Conservation (phyloP, 129 eudicot species). For the Smallanthus sonchifolius region DNA sequence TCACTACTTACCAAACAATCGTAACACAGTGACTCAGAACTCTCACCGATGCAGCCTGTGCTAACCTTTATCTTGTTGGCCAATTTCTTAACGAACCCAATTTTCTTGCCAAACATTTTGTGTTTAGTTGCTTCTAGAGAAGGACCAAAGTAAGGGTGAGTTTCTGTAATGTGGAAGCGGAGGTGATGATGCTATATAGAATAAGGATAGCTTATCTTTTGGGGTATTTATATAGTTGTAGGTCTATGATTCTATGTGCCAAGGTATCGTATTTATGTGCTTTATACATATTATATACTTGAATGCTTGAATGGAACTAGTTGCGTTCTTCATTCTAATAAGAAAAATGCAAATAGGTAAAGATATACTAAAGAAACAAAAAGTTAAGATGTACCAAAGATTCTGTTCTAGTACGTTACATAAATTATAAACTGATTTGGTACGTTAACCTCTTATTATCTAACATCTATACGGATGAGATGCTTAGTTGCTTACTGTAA, state of each 20-base stretch:
- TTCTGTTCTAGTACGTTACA: constrained; percentile 20
- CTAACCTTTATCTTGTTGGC: constrained; percentile 50
- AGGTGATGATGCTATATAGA: constrained; percentile 14
- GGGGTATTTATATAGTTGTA: constrained; percentile 10
- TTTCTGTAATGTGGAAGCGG: constrained; percentile 12
- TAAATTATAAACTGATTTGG: constrained; percentile 6
- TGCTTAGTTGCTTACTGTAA: background rate
- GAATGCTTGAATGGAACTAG: constrained; percentile 28
- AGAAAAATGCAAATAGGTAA: constrained; percentile 20
- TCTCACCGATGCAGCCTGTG: background rate
- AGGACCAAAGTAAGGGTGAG: constrained; percentile 4
- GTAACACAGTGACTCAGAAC: constrained; percentile 5
- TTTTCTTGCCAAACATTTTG: constrained; percentile 62
- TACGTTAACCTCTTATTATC: background rate
- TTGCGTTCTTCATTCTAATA: background rate
- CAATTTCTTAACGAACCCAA: constrained; percentile 56
- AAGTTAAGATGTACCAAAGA: constrained; percentile 2
- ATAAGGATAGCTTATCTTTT: constrained; percentile 6
- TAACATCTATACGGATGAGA: background rate
- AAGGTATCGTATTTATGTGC: constrained; percentile 28
- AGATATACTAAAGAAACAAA: constrained; percentile 1
- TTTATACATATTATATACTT: constrained; percentile 26
- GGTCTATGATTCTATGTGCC: constrained; percentile 8
- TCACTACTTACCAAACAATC: constrained; percentile 30
- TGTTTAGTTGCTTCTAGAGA: constrained; percentile 9